These are phyloP conservation scores for Ricinus communis DNA, from an alignment of 345 rosid species.

Conservation along the genomic window DNA sequence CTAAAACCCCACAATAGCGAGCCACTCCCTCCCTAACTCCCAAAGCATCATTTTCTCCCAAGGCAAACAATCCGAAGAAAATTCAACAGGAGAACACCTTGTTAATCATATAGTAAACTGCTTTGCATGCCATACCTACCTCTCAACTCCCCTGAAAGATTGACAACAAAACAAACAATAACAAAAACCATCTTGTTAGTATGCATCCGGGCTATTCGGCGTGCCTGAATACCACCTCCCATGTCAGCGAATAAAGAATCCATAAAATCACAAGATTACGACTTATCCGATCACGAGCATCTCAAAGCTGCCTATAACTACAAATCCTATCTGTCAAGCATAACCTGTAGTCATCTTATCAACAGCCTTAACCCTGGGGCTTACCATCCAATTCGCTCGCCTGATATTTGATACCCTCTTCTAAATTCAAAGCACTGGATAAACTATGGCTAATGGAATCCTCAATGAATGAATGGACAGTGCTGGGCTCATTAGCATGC, in stretches of 20 bases:
- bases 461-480: background rate
- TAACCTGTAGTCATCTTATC: constrained; percentile 3
- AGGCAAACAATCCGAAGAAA: background rate
- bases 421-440: constrained; percentile 1
- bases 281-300: background rate
- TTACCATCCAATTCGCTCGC: constrained; percentile 6
- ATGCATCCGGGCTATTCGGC: background rate
- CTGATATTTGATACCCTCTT: background rate
- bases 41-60: background rate
- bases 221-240: constrained; percentile 6
- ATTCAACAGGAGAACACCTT: constrained; percentile 1
- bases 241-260: constrained; percentile 14
- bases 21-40: background rate
- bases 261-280: background rate
- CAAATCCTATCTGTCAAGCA: constrained; percentile 4
- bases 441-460: constrained; percentile 8
- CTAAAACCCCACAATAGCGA: constrained; percentile 11
- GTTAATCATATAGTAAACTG: background rate
- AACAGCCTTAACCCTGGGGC: background rate
- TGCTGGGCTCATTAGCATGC: background rate
- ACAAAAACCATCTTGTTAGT: constrained; percentile 18
- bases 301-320: background rate
- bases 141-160: background rate
- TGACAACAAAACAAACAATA: background rate
- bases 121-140: background rate